Percentiles rank a stretch among this genome's conserved stretches.
These are phyloP conservation scores for Pythium rhizo-oryzae DNA, from an alignment of 352 stramenopile genomes.

Conservation along the genomic window DNA sequence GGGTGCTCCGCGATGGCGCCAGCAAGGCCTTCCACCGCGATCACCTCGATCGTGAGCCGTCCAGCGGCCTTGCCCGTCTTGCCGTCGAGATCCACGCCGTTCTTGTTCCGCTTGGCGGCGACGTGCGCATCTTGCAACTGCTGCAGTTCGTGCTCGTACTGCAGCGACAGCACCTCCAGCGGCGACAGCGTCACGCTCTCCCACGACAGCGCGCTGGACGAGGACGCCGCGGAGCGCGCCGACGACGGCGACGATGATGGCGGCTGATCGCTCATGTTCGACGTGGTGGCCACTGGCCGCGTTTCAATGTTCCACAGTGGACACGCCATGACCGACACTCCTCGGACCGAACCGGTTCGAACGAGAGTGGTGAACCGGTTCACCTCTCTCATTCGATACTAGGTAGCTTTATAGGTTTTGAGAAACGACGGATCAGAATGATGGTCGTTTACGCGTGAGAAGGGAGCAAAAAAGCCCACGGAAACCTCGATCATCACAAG, in stretches of 20 bases:
- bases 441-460: conserved; percentile 20
- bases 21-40: conserved; percentile 41
- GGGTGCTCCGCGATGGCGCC: conserved; percentile 40
- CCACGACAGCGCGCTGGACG: conserved; percentile 72
- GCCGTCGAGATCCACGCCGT: conserved; percentile 69
- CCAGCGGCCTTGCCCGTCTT: conserved; percentile 63
- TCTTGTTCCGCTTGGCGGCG: conserved; percentile 62
- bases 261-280: conserved; percentile 45
- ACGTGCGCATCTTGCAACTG: conserved; percentile 46
- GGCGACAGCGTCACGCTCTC: conserved; percentile 79
- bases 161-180: conserved; percentile 66
- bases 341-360: conserved; percentile 11
- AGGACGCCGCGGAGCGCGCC: conserved; percentile 40
- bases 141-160: conserved; percentile 72
- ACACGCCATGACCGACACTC: not conserved
- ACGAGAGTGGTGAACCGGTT: conserved; percentile 1
- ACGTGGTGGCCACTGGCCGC: conserved; percentile 16
- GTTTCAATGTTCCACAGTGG: conserved; percentile 23
- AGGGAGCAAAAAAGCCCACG: not conserved
- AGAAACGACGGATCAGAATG: not conserved
- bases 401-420: not conserved
- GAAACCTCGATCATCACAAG: not conserved
- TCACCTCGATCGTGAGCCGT: conserved; percentile 51
- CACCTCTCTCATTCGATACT: not conserved
- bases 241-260: conserved; percentile 39